phyloP scores from a whole-genome alignment of 2,329 filamentous ascomycete genomes.

The Pseudopithomyces maydicus region DNA sequence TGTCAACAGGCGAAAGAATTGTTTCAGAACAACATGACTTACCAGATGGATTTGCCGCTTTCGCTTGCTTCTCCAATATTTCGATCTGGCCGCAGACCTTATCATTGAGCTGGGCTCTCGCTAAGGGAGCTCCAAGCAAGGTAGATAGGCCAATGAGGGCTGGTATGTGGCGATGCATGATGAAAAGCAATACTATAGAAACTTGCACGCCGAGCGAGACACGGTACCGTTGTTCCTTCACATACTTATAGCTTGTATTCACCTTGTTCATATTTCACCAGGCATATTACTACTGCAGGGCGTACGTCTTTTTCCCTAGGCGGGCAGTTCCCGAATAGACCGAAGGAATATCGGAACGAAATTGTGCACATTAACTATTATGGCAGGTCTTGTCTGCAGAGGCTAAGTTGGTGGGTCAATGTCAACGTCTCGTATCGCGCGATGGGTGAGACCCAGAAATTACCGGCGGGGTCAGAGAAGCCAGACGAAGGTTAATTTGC shows the following conservation, averaged over 20 bases:
- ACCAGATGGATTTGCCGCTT: constrained; percentile 2
- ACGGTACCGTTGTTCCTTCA: too few species aligned
- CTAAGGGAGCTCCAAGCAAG: background rate
- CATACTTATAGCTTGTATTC: background rate
- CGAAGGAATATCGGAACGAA: too few species aligned
- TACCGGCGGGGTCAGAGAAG: background rate
- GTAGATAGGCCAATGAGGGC: background rate
- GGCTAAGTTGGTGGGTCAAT: background rate
- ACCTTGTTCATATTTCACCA: background rate
- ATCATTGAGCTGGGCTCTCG: background rate
- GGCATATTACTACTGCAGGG: too few species aligned
- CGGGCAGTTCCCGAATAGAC: too few species aligned
- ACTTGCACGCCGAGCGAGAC: background rate
- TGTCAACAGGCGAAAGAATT: background rate
- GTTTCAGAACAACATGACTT: background rate
- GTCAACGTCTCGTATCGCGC: background rate
- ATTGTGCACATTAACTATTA: too few species aligned
- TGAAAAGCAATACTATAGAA: background rate
- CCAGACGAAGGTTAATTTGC: background rate
- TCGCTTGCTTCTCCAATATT: background rate
- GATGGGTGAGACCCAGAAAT: background rate
- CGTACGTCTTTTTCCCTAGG: too few species aligned
- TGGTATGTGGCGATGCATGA: background rate
- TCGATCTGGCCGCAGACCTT: constrained; percentile 3
- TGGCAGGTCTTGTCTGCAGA: too few species aligned